Conservation (phyloP, 1,284 basidiomycete species). For the Puccinia sorghi region DNA sequence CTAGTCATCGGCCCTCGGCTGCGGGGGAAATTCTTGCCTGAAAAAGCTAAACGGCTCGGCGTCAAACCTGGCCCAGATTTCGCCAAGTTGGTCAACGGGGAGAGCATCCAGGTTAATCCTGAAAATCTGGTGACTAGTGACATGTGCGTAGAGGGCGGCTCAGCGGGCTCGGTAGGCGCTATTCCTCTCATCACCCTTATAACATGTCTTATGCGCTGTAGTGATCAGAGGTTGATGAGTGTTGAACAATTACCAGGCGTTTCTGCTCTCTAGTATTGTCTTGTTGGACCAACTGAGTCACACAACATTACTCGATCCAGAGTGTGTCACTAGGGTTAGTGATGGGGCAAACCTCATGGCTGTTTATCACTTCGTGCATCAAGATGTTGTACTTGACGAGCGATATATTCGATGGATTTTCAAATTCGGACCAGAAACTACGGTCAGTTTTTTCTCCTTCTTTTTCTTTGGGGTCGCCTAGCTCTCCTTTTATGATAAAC, state of each 20-base stretch:
- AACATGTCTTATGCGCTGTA: not conserved
- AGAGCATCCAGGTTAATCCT: slow-evolving; percentile 17
- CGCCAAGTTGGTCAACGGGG: slow-evolving; percentile 32
- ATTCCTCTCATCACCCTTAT: not conserved
- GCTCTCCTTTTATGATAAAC: not conserved
- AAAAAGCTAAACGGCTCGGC: slow-evolving; percentile 39
- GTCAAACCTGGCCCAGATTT: slow-evolving; percentile 47
- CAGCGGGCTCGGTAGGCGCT: slow-evolving; percentile 36
- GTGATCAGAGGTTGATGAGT: not conserved
- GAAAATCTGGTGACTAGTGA: slow-evolving; percentile 17
- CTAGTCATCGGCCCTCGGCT: slow-evolving; percentile 35
- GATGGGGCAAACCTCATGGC: slow-evolving; percentile 29
- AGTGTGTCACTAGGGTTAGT: not conserved
- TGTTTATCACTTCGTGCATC: slow-evolving; percentile 41
- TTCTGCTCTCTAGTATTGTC: slow-evolving; percentile 43
- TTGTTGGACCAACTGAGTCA: slow-evolving; percentile 15
- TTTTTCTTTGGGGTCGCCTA: not conserved
- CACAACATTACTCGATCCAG: slow-evolving; percentile 22
- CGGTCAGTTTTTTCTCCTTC: slow-evolving; percentile 18
- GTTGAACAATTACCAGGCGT: slow-evolving; percentile 31
- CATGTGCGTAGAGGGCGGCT: slow-evolving; percentile 45
- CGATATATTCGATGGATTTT: slow-evolving; percentile 41
- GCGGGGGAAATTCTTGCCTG: slow-evolving; percentile 39
- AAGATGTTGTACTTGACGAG: slow-evolving; percentile 36
- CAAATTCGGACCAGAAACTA: slow-evolving; percentile 11